Percentiles rank a stretch among this genome's conserved stretches.
phyloP scores from a whole-genome alignment of 352 stramenopile species.

The Pythium guiyangense region DNA sequence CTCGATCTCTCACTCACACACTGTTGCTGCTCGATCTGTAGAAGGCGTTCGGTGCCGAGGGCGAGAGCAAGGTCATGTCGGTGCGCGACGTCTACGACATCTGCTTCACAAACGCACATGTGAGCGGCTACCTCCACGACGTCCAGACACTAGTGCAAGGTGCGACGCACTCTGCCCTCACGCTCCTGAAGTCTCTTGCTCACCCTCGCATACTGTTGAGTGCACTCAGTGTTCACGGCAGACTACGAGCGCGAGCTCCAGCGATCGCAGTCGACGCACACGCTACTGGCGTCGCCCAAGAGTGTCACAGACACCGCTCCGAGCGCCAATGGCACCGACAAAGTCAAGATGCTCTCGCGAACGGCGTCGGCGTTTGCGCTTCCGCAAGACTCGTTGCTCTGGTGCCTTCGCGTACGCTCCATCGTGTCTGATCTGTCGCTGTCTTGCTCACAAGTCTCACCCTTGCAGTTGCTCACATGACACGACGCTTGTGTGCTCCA shows the following conservation, averaged over 20 bases:
- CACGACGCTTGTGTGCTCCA: conserved; percentile 6
- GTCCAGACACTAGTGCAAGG: conserved; percentile 44
- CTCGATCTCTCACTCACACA: not conserved
- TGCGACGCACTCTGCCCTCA: conserved; percentile 2
- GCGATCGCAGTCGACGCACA: not conserved
- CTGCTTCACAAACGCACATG: conserved; percentile 52
- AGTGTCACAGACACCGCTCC: not conserved
- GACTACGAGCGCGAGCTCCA: conserved; percentile 7
- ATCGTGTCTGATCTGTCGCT: not conserved
- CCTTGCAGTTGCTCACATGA: not conserved
- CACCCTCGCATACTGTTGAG: not conserved
- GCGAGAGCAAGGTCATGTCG: conserved; percentile 30
- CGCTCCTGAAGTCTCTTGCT: not conserved
- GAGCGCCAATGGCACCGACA: conserved; percentile 1
- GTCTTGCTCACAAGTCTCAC: no score
- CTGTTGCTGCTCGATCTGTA: conserved; percentile 2
- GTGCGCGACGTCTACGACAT: conserved; percentile 43
- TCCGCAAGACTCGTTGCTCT: conserved; percentile 12
- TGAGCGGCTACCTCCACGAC: conserved; percentile 52
- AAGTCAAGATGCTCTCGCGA: conserved; percentile 11
- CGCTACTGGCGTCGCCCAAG: not conserved
- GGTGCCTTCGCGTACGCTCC: conserved; percentile 7
- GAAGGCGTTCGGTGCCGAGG: conserved; percentile 38
- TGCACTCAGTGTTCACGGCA: conserved; percentile 5
- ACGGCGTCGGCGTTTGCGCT: conserved; percentile 8